These are phyloP conservation scores for Endoconidiophora laricicola DNA, from an alignment of 2,329 filamentous ascomycete species.

Conservation along the genomic window DNA sequence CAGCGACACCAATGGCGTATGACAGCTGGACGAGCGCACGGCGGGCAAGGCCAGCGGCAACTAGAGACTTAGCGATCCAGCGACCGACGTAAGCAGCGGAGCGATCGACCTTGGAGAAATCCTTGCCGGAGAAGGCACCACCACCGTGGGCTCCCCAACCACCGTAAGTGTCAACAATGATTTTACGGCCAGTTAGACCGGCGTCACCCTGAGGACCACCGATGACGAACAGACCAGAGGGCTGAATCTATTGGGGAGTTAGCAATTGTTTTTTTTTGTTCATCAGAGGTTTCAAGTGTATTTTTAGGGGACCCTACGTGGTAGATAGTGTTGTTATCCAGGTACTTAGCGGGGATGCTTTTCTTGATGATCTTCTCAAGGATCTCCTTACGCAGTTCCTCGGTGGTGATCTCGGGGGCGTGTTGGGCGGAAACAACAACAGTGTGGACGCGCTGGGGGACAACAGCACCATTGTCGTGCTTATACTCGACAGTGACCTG, in stretches of 20 bases:
- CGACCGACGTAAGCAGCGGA: constrained; percentile 93
- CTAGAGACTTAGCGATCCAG: constrained; percentile 98
- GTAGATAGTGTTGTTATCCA: constrained; percentile 88
- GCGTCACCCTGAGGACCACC: constrained; percentile 98
- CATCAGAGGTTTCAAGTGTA: background rate
- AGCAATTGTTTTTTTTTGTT: constrained; percentile 7
- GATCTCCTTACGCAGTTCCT: constrained; percentile 86
- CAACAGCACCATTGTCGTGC: constrained; percentile 84
- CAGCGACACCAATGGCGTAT: constrained; percentile 96
- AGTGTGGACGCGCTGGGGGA: constrained; percentile 86
- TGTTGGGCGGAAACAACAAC: constrained; percentile 96
- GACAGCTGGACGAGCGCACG: constrained; percentile 94
- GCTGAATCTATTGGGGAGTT: constrained; percentile 52
- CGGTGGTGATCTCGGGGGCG: constrained; percentile 71
- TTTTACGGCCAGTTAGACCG: constrained; percentile 97
- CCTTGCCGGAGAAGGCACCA: constrained; percentile 99
- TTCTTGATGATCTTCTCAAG: constrained; percentile 94
- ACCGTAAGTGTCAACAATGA: constrained; percentile 98
- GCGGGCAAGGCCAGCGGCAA: constrained; percentile 73
- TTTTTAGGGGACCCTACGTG: constrained; percentile 44
- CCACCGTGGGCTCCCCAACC: constrained; percentile 99
- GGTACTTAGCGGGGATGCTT: constrained; percentile 80
- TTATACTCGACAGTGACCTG: constrained; percentile 99
- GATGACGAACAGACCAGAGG: constrained; percentile 96
- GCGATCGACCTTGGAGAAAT: constrained; percentile 99